Conservation (phyloP, 2,329 filamentous ascomycete species). For the Xylariaceae sp. region DNA sequence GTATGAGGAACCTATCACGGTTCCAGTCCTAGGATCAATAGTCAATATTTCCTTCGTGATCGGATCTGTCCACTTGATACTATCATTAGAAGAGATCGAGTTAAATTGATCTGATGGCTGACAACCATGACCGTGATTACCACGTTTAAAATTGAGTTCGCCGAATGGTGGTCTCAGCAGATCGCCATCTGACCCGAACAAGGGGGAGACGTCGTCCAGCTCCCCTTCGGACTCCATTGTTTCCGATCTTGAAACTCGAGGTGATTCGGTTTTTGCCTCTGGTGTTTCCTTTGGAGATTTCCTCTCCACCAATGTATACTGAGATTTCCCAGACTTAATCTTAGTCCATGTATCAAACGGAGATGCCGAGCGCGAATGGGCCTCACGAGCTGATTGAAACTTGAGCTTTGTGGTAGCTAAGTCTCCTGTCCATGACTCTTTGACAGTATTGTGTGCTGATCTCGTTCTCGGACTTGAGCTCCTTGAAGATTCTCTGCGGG, state of each 20-base stretch:
- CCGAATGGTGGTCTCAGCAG: slow-evolving; percentile 23
- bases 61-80: slow-evolving; percentile 59
- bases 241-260: slow-evolving; percentile 1
- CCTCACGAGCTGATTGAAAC: slow-evolving; percentile 39
- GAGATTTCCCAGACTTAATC: slow-evolving; percentile 32
- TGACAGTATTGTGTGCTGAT: background rate
- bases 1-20: slow-evolving; percentile 28
- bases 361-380: slow-evolving; percentile 25
- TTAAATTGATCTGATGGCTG: background rate
- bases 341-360: slow-evolving; percentile 36
- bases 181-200: slow-evolving; percentile 23
- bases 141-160: background rate
- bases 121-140: slow-evolving; percentile 3
- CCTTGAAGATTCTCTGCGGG: slow-evolving; percentile 8
- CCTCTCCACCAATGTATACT: slow-evolving; percentile 9
- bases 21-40: slow-evolving; percentile 56
- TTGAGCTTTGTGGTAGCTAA: slow-evolving; percentile 28
- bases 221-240: background rate
- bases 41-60: slow-evolving; percentile 46
- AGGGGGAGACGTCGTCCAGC: no score
- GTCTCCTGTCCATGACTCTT: slow-evolving; percentile 19
- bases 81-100: slow-evolving; percentile 21
- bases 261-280: background rate
- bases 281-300: slow-evolving; percentile 5
- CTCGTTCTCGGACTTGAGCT: slow-evolving; percentile 12